Evolutionary conservation across 23 red algal genomes (phyloP).

Genomic region (Gracilariopsis chorda): DNA sequence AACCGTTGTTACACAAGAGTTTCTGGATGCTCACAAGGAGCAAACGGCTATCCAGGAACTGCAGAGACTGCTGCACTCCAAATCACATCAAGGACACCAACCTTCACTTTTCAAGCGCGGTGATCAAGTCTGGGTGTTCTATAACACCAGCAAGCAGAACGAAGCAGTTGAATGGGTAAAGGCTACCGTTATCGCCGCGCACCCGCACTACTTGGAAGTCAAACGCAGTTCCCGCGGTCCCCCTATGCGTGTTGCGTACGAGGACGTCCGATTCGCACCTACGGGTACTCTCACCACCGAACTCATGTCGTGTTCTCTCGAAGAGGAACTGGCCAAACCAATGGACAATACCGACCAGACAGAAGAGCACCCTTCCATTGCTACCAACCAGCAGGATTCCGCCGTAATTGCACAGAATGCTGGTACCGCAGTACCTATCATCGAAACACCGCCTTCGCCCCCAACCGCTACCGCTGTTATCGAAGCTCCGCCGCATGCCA

Average conservation of each 20-base stretch:
- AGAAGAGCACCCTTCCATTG: too few relatives aligned
- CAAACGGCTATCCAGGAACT: not conserved
- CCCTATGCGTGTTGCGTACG: not conserved
- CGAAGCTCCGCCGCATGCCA: too few relatives aligned
- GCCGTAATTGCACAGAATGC: too few relatives aligned
- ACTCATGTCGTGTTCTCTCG: not conserved
- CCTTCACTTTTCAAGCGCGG: not conserved
- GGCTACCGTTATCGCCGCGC: not conserved
- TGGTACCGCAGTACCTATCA: too few relatives aligned
- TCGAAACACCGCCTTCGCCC: too few relatives aligned
- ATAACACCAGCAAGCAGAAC: not conserved
- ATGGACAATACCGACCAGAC: too few relatives aligned
- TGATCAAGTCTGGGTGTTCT: not conserved
- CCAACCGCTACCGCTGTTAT: too few relatives aligned
- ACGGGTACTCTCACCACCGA: not conserved
- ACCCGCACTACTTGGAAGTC: not conserved
- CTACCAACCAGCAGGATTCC: too few relatives aligned
- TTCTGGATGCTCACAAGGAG: not conserved
- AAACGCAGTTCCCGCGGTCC: not conserved
- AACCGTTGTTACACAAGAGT: not conserved
- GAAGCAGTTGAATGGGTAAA: not conserved
- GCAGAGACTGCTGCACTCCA: not conserved
- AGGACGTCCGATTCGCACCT: not conserved
- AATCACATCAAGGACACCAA: not conserved
- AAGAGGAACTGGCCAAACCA: not conserved